Conservation (phyloP, 2,329 filamentous ascomycete genomes). For the Pseudocercospora fijiensis region DNA sequence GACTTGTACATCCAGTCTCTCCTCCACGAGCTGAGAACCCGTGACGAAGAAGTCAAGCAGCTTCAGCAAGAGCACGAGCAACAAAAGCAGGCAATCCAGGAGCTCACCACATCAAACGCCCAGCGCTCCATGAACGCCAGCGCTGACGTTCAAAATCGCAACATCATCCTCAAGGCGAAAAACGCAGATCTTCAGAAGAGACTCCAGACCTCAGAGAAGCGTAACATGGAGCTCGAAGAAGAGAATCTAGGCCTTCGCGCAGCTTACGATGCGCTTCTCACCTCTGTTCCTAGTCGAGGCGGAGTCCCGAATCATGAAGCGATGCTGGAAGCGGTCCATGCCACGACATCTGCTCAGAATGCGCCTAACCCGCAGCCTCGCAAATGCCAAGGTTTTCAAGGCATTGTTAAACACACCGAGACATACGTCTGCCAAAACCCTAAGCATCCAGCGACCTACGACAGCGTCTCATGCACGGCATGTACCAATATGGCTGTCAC, state of each 20-base stretch:
- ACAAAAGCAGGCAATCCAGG: no score
- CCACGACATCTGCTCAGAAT: neutral
- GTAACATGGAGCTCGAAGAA: neutral
- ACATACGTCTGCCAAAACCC: neutral
- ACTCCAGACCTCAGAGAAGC: neutral
- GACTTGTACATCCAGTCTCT: no score
- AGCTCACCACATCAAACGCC: no score
- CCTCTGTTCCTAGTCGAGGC: no score
- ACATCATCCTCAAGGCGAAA: neutral
- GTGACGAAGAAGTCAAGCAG: no score
- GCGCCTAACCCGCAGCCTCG: neutral
- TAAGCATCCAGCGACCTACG: neutral
- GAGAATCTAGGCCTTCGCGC: neutral
- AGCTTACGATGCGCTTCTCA: neutral
- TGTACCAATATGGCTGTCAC: neutral
- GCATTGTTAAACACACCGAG: neutral
- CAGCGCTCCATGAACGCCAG: no score
- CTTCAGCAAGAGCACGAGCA: no score
- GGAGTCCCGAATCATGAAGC: no score
- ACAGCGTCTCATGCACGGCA: neutral
- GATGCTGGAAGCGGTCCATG: neutral
- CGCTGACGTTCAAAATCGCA: neutral
- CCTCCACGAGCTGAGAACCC: no score
- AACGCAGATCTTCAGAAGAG: neutral
- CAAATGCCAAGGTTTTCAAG: neutral